These are phyloP conservation scores for Leersia perrieri DNA, from an alignment of 176 grass and related monocot species.

Conservation along the genomic window DNA sequence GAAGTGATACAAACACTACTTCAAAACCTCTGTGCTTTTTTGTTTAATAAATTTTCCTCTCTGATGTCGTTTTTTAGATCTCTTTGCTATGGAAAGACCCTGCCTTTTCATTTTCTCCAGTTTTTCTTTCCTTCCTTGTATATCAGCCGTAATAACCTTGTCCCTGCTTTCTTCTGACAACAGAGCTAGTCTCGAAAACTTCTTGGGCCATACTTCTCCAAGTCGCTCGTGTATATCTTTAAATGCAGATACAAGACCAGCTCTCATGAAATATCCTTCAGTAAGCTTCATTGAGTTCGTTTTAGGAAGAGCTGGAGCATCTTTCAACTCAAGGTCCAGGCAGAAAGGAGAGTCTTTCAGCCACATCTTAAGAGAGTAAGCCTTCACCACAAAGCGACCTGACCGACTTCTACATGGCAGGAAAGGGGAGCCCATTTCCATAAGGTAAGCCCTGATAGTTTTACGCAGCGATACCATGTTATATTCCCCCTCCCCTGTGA, in stretches of 20 bases:
- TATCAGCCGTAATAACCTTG: slow-evolving; percentile 71
- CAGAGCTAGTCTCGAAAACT: slow-evolving; percentile 86
- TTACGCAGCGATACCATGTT: slow-evolving; percentile 88
- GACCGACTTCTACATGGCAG: slow-evolving; percentile 67
- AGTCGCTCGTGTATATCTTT: slow-evolving; percentile 81
- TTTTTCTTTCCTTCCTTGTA: slow-evolving; percentile 80
- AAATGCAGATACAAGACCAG: slow-evolving; percentile 76
- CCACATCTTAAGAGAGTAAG: slow-evolving; percentile 89
- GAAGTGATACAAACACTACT: slow-evolving; percentile 34
- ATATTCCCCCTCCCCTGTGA: slow-evolving; percentile 91
- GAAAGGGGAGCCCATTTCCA: slow-evolving; percentile 87
- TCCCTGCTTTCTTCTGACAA: slow-evolving; percentile 80
- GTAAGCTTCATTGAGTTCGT: slow-evolving; percentile 85
- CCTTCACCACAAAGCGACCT: slow-evolving; percentile 75
- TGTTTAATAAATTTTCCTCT: slow-evolving; percentile 64
- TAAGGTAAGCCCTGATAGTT: slow-evolving; percentile 81
- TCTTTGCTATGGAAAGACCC: slow-evolving; percentile 45
- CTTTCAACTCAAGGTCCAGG: slow-evolving; percentile 91
- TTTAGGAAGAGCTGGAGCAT: slow-evolving; percentile 59
- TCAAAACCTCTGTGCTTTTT: slow-evolving; percentile 32
- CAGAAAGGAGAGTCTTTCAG: slow-evolving; percentile 95
- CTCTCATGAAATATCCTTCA: slow-evolving; percentile 92
- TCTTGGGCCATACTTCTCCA: slow-evolving; percentile 87
- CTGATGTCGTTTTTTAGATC: slow-evolving; percentile 36
- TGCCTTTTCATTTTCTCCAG: slow-evolving; percentile 64